Evolutionary conservation across 305 asterid genomes (phyloP).

Genomic region (Fraxinus nigra): DNA sequence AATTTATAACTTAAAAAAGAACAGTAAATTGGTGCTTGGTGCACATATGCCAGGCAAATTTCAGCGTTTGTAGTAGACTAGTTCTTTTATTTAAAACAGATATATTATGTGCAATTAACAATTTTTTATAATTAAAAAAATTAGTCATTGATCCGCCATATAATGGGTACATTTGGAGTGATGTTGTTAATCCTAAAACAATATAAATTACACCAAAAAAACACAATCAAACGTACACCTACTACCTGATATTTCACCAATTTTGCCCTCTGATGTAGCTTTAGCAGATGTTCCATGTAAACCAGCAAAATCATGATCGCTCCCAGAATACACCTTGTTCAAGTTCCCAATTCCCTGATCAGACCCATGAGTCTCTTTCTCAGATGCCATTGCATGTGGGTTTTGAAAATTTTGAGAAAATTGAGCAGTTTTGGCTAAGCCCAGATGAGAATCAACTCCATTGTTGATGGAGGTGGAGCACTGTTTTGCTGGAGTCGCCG

Average conservation of each 20-base stretch:
- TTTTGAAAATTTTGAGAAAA: neutral
- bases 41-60: neutral
- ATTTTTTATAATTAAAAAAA: neutral
- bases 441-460: slow-evolving; percentile 5
- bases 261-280: neutral
- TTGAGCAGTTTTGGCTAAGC: neutral
- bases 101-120: neutral
- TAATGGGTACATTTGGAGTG: neutral
- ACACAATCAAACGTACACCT: neutral
- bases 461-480: neutral
- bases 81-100: neutral
- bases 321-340: neutral
- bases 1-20: neutral
- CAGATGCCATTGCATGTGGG: neutral
- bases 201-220: neutral
- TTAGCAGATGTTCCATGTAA: neutral
- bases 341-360: slow-evolving; percentile 1
- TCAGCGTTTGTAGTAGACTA: neutral
- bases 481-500: slow-evolving; percentile 21
- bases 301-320: slow-evolving; percentile 9
- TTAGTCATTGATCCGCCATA: neutral
- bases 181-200: neutral
- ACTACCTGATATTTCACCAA: neutral
- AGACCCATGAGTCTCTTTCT: neutral
- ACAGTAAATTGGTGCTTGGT: neutral